phyloP scores from a whole-genome alignment of 495 filamentous ascomycete species.

The Penicillium arizonense region DNA sequence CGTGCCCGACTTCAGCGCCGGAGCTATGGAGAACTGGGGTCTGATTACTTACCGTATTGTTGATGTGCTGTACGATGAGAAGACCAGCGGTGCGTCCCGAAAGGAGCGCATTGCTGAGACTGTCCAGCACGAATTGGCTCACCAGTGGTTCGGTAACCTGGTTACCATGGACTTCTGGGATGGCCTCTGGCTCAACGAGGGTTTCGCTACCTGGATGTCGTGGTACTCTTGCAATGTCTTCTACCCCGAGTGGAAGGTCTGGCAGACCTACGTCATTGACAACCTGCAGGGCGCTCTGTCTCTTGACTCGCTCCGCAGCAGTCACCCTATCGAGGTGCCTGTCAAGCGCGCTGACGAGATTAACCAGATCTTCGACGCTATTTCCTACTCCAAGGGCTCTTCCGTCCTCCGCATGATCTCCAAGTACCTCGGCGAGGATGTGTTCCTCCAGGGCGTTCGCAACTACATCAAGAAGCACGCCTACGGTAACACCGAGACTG shows the following conservation, averaged over 20 bases:
- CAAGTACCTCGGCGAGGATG: conserved; percentile 88
- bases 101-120: conserved; percentile 93
- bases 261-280: conserved; percentile 90
- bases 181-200: conserved; percentile 96
- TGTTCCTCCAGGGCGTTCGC: conserved; percentile 89
- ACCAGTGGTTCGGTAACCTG: conserved; percentile 99
- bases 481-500: conserved; percentile 71
- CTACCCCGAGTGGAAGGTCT: conserved; percentile 99
- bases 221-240: conserved; percentile 65
- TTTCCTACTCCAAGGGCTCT: conserved; percentile 96
- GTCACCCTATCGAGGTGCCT: conserved; percentile 95
- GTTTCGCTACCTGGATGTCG: conserved; percentile 90
- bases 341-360: conserved; percentile 94
- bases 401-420: conserved; percentile 97
- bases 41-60: conserved; percentile 92
- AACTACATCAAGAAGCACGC: conserved; percentile 94
- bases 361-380: conserved; percentile 98
- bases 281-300: conserved; percentile 83
- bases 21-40: conserved; percentile 99
- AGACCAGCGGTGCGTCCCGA: conserved; percentile 83
- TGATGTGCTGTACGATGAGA: conserved; percentile 88
- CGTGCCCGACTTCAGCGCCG: conserved; percentile 89
- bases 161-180: conserved; percentile 99
- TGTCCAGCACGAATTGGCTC: conserved; percentile 94
- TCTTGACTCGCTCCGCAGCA: conserved; percentile 88